Conservation (phyloP, 345 rosid genomes). For the Pugionium dolabratum region DNA sequence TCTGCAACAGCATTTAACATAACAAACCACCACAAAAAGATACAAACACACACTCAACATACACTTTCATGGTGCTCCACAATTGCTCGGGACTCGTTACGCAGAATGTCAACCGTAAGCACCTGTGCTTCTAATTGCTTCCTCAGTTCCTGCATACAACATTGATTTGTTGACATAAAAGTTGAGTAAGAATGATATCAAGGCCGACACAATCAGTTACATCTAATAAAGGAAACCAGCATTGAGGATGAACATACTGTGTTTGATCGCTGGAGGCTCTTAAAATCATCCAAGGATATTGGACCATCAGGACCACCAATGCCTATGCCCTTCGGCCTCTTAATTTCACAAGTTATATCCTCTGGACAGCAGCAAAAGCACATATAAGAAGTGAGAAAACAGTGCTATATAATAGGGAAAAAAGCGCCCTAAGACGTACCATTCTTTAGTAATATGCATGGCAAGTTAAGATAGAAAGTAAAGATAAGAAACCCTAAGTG, state of each 20-base stretch:
- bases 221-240: slow-evolving; percentile 3
- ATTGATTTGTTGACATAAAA: slow-evolving; percentile 20
- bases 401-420: background rate
- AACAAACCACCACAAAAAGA: slow-evolving; percentile 14
- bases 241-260: slow-evolving; percentile 47
- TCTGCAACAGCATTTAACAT: background rate
- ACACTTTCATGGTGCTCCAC: slow-evolving; percentile 69
- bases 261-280: slow-evolving; percentile 92
- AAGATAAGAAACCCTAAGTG: slow-evolving; percentile 1
- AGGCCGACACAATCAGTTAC: background rate
- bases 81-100: slow-evolving; percentile 58
- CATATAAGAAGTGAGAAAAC: slow-evolving; percentile 24
- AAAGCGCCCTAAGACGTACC: background rate
- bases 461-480: background rate
- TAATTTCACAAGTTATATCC: slow-evolving; percentile 59
- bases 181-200: slow-evolving; percentile 20
- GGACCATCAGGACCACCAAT: slow-evolving; percentile 97
- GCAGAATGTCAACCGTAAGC: slow-evolving; percentile 64
- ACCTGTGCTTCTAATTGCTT: slow-evolving; percentile 87
- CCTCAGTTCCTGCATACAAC: slow-evolving; percentile 73
- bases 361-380: slow-evolving; percentile 48
- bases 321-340: slow-evolving; percentile 84
- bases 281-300: slow-evolving; percentile 90
- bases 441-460: background rate
- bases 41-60: slow-evolving; percentile 36